Percentiles rank a stretch among this genome's conserved stretches.
phyloP scores from a whole-genome alignment of 2,329 filamentous ascomycete genomes.

The Penicillium psychrosexuale region DNA sequence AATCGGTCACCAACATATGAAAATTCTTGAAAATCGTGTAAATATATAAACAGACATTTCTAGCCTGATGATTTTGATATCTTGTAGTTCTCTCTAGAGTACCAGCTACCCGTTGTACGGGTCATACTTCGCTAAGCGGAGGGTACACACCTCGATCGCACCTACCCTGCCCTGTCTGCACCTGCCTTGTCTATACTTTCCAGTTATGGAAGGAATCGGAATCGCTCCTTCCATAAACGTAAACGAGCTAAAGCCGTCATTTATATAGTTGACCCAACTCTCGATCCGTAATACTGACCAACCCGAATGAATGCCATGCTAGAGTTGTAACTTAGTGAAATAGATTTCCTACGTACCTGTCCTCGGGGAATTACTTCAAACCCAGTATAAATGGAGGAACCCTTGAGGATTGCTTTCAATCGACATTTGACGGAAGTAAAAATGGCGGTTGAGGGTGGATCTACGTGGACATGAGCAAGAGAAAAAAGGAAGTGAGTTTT shows the following conservation, averaged over 20 bases:
- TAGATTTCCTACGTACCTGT: not conserved
- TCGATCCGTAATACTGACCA: no score
- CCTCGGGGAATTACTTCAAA: not conserved
- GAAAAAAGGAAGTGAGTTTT: slow-evolving; percentile 2
- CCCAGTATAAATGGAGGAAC: not conserved
- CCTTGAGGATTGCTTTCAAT: not conserved
- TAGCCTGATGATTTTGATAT: not conserved
- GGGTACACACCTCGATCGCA: no score
- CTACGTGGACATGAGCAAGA: not conserved
- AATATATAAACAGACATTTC: slow-evolving; percentile 6
- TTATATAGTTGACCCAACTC: no score
- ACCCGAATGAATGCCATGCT: not conserved
- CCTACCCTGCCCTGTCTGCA: no score
- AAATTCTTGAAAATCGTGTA: slow-evolving; percentile 2
- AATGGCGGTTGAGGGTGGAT: not conserved
- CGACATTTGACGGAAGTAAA: not conserved
- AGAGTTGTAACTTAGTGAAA: not conserved
- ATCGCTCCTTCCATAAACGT: no score
- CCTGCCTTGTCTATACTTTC: no score
- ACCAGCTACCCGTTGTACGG: no score
- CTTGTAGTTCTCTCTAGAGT: not conserved
- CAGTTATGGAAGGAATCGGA: no score
- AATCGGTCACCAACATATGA: not conserved
- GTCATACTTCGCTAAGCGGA: no score
- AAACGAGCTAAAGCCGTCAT: no score